Evolutionary conservation across 139 green algal genomes (phyloP).

Genomic region (Coelastrella sp.): DNA sequence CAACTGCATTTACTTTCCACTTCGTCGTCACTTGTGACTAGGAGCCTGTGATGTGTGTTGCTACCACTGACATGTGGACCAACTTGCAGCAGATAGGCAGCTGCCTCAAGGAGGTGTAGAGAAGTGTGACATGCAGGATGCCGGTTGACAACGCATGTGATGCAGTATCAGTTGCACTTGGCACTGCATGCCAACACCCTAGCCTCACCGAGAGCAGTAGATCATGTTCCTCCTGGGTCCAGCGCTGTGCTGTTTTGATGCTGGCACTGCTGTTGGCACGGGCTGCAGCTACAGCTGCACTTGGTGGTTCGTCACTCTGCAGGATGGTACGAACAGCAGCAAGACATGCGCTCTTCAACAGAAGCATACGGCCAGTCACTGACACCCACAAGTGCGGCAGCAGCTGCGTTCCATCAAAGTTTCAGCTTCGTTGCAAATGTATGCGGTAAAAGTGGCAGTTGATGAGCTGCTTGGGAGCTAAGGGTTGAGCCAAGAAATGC

Average conservation of each 20-base stretch:
- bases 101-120: too few relatives aligned
- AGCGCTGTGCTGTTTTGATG: constrained; percentile 47
- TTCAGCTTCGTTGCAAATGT: not conserved
- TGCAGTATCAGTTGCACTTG: not conserved
- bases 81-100: too few relatives aligned
- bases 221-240: constrained; percentile 41
- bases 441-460: not conserved
- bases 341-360: not conserved
- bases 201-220: constrained; percentile 24
- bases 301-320: not conserved
- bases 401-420: too few relatives aligned
- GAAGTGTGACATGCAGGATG: too few relatives aligned
- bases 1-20: too few relatives aligned
- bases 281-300: not conserved
- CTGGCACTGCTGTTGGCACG: not conserved
- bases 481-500: too few relatives aligned
- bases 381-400: not conserved
- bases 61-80: too few relatives aligned
- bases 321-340: not conserved
- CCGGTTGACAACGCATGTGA: too few relatives aligned
- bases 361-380: not conserved
- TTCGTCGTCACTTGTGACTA: not conserved
- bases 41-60: too few relatives aligned
- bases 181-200: not conserved
- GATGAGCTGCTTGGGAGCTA: not conserved